These are phyloP conservation scores for Verbena officinalis DNA, from an alignment of 257 asterid species.

Conservation along the genomic window DNA sequence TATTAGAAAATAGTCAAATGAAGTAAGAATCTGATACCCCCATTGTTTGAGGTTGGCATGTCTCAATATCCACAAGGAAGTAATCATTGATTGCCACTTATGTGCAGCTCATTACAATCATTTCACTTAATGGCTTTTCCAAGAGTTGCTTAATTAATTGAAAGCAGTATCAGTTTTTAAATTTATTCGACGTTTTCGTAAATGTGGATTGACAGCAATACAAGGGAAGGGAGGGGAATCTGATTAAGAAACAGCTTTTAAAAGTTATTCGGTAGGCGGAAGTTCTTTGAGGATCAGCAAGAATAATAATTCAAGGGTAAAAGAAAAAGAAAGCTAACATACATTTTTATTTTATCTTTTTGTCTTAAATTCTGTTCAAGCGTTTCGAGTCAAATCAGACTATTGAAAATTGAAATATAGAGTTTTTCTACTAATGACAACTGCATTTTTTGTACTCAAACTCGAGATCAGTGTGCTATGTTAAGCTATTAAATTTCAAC, in stretches of 20 bases:
- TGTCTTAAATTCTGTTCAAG: no score
- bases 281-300: no score
- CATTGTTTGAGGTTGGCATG: conserved; percentile 39
- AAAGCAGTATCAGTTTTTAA: background rate
- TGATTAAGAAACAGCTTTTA: background rate
- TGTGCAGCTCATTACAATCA: conserved; percentile 43
- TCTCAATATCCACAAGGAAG: conserved; percentile 34
- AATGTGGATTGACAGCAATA: background rate
- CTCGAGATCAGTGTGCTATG: no score
- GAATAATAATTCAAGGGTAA: no score
- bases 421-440: no score
- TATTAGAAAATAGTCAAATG: conserved; percentile 20
- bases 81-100: conserved; percentile 40
- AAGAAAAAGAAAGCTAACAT: no score
- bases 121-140: background rate
- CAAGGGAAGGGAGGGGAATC: background rate
- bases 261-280: no score
- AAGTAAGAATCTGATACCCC: conserved; percentile 37
- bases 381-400: no score
- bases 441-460: no score
- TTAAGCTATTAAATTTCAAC: no score
- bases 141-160: background rate
- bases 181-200: background rate
- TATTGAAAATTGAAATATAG: no score
- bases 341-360: no score